phyloP scores from a whole-genome alignment of 2,329 filamentous ascomycete species.

The Neonectria neomacrospora region DNA sequence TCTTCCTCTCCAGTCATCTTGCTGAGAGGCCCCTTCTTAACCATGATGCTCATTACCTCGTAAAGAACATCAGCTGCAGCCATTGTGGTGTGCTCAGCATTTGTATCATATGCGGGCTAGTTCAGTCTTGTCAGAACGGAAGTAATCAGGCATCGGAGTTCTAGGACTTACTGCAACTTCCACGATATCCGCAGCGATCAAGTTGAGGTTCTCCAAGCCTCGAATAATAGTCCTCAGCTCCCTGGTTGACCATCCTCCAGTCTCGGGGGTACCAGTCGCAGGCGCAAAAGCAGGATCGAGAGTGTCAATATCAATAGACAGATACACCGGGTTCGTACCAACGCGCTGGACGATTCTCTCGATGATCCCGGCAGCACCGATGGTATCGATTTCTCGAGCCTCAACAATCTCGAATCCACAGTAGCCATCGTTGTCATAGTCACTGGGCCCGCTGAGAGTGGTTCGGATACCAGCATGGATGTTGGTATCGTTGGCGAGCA shows the following conservation, averaged over 20 bases:
- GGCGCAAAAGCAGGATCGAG: conserved; percentile 84
- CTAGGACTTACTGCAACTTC: conserved; percentile 62
- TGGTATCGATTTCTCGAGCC: conserved; percentile 59
- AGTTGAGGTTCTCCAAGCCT: conserved; percentile 74
- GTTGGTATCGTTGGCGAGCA: conserved; percentile 83
- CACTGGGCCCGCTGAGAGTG: conserved; percentile 74
- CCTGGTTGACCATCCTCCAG: conserved; percentile 78
- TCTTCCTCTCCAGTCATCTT: conserved; percentile 48
- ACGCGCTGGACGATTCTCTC: conserved; percentile 80
- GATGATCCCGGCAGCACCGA: conserved; percentile 76
- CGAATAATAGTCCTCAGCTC: conserved; percentile 78
- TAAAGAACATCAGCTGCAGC: conserved; percentile 76
- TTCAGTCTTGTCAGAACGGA: not conserved
- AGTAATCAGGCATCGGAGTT: not conserved
- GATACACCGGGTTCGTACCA: conserved; percentile 80
- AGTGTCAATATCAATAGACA: conserved; percentile 87
- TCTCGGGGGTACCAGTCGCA: conserved; percentile 80
- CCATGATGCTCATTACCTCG: conserved; percentile 85
- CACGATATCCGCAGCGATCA: conserved; percentile 77
- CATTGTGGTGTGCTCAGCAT: conserved; percentile 79
- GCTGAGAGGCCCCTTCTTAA: conserved; percentile 78
- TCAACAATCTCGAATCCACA: conserved; percentile 91
- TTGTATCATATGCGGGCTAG: conserved; percentile 75
- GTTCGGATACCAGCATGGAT: conserved; percentile 91
- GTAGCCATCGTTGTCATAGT: conserved; percentile 76